Evolutionary conservation across 805 yeast species (phyloP).

Genomic region (Teunomyces atbi): DNA sequence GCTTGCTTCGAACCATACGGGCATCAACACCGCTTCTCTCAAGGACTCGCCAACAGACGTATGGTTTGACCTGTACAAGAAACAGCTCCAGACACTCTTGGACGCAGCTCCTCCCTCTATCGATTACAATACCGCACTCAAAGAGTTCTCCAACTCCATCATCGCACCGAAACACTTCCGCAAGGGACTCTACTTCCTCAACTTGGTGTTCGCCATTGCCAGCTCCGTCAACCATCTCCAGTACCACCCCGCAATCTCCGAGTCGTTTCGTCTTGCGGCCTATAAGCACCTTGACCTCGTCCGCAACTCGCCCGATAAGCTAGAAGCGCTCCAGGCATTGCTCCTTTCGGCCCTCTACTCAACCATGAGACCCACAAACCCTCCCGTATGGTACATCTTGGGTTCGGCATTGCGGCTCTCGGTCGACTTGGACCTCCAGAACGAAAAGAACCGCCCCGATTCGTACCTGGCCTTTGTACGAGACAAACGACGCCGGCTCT

Average conservation of each 20-base stretch:
- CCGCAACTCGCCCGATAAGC: conserved; percentile 54
- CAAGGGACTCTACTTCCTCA: conserved; percentile 65
- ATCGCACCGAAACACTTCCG: conserved; percentile 48
- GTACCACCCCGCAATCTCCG: conserved; percentile 64
- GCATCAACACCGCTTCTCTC: conserved; percentile 32
- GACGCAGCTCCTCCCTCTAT: conserved; percentile 4
- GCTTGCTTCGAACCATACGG: conserved; percentile 58
- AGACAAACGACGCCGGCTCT: conserved; percentile 59
- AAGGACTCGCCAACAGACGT: conserved; percentile 14
- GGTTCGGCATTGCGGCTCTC: conserved; percentile 79
- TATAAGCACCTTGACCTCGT: conserved; percentile 55
- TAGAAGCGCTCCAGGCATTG: conserved; percentile 73
- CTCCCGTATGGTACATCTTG: conserved; percentile 89
- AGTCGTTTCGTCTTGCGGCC: conserved; percentile 69
- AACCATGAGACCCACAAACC: conserved; percentile 83
- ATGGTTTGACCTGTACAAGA: conserved; percentile 47
- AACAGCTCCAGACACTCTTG: conserved; percentile 18
- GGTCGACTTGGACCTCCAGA: conserved; percentile 82
- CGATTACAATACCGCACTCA: conserved; percentile 7
- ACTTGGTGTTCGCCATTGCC: conserved; percentile 77
- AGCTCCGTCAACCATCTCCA: conserved; percentile 70
- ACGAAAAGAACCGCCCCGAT: conserved; percentile 42
- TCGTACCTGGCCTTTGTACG: conserved; percentile 51
- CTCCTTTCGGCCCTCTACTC: conserved; percentile 68
- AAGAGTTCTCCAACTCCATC: conserved; percentile 33